Percentiles rank a stretch among this genome's conserved stretches.
These are phyloP conservation scores for Mycosarcoma maydis DNA, from an alignment of 1,284 basidiomycete genomes.

Conservation along the genomic window DNA sequence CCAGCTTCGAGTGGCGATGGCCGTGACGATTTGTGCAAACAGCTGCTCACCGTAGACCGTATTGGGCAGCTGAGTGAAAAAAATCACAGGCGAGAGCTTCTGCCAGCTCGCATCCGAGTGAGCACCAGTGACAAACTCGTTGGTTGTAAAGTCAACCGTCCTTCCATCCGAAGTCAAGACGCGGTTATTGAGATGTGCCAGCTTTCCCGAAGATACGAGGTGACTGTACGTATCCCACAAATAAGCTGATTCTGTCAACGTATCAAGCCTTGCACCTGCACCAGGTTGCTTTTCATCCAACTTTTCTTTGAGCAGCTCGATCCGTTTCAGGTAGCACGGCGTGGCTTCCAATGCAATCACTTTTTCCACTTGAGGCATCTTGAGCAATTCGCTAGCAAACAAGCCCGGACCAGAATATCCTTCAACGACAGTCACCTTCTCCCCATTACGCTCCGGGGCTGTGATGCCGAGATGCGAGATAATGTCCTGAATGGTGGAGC, in stretches of 20 bases:
- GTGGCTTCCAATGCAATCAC: constrained; percentile 59
- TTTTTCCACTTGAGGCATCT: constrained; percentile 59
- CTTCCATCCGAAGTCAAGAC: constrained; percentile 19
- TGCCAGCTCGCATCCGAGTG: constrained; percentile 40
- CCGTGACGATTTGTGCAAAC: constrained; percentile 59
- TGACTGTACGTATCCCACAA: constrained; percentile 52
- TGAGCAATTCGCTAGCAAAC: constrained; percentile 53
- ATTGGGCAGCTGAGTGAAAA: constrained; percentile 63
- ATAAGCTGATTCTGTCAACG: constrained; percentile 41
- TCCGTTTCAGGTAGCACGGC: constrained; percentile 27
- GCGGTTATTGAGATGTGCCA: constrained; percentile 47
- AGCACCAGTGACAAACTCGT: constrained; percentile 15
- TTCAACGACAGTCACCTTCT: constrained; percentile 61
- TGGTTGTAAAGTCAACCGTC: constrained; percentile 23
- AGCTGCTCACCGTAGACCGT: constrained; percentile 65
- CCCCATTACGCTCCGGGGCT: constrained; percentile 23
- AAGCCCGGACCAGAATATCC: constrained; percentile 63
- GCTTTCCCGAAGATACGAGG: constrained; percentile 41
- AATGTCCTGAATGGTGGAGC: constrained; percentile 38
- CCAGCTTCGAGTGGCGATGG: constrained; percentile 57
- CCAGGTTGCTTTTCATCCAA: constrained; percentile 16
- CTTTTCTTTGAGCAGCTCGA: constrained; percentile 31
- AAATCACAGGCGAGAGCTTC: constrained; percentile 50
- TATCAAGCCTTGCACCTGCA: constrained; percentile 29
- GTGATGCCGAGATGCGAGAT: constrained; percentile 42